These are phyloP conservation scores for Teratosphaeria gauchensis DNA, from an alignment of 2,329 filamentous ascomycete species.

Conservation along the genomic window DNA sequence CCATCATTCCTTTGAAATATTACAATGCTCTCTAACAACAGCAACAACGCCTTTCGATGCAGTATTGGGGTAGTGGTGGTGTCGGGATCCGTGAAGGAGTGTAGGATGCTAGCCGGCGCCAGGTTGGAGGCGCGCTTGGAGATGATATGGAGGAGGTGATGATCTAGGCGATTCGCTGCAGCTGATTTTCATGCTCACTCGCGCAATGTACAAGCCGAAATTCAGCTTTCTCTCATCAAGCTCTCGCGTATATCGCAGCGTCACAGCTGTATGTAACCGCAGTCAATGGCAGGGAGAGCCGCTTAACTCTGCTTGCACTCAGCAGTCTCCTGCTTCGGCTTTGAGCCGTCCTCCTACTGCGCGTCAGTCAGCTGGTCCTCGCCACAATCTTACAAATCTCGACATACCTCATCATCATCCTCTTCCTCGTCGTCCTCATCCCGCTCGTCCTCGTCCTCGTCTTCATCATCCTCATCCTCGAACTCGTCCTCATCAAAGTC, in stretches of 20 bases:
- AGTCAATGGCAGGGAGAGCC: background rate
- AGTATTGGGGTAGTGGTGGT: background rate
- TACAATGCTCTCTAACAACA: background rate
- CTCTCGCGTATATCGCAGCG: background rate
- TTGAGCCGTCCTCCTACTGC: conserved; percentile 72
- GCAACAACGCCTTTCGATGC: background rate
- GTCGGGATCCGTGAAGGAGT: background rate
- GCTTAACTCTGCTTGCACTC: conserved; percentile 90
- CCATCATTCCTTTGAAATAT: background rate
- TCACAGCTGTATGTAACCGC: background rate
- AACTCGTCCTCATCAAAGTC: conserved; percentile 74
- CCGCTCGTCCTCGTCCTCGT: conserved; percentile 76
- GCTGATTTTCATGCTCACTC: background rate
- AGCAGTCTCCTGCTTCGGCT: conserved; percentile 87
- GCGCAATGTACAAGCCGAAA: background rate
- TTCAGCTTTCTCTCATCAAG: too few species aligned
- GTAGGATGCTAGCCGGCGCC: background rate
- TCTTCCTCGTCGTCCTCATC: conserved; percentile 64
- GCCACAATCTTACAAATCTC: background rate
- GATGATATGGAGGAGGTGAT: background rate
- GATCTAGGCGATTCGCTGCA: background rate
- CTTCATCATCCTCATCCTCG: conserved; percentile 86
- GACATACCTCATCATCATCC: conserved; percentile 42
- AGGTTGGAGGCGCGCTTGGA: background rate
- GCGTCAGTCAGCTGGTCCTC: conserved; percentile 13